phyloP scores from a whole-genome alignment of 768 basidiomycete species.

The Leccinum uliginosum region DNA sequence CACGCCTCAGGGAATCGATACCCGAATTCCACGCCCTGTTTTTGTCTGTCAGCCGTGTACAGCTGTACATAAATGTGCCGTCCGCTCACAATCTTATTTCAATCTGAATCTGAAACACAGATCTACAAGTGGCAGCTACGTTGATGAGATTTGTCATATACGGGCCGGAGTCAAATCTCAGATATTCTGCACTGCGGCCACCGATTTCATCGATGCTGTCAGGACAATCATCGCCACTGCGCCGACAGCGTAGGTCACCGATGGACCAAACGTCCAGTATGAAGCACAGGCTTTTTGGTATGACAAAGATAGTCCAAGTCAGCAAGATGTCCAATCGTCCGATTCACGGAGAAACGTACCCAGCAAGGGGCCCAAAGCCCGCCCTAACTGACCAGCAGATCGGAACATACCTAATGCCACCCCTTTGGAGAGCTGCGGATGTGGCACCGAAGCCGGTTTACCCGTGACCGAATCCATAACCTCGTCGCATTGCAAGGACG shows the following conservation, averaged over 20 bases:
- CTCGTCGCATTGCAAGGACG: slow-evolving; percentile 88
- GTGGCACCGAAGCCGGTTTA: slow-evolving; percentile 44
- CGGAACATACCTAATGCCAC: slow-evolving; percentile 82
- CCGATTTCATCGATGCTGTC: slow-evolving; percentile 51
- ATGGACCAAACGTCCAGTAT: slow-evolving; percentile 87
- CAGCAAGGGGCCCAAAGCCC: slow-evolving; percentile 89
- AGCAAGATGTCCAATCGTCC: slow-evolving; percentile 1
- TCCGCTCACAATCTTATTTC: not conserved
- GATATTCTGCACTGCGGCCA: slow-evolving; percentile 25
- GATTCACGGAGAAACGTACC: slow-evolving; percentile 43
- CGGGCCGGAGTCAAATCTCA: not conserved
- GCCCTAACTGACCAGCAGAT: slow-evolving; percentile 90
- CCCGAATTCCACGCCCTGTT: slow-evolving; percentile 1
- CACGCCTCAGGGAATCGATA: not conserved
- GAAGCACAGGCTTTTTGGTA: slow-evolving; percentile 78
- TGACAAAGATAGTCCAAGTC: slow-evolving; percentile 5
- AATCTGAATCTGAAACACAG: slow-evolving; percentile 9
- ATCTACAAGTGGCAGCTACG: not conserved
- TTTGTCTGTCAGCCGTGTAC: not conserved
- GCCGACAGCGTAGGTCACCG: slow-evolving; percentile 64
- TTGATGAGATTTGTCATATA: not conserved
- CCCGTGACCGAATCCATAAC: slow-evolving; percentile 52
- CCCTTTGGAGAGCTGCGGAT: slow-evolving; percentile 76
- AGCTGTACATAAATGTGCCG: not conserved
- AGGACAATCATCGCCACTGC: slow-evolving; percentile 64